Percentiles rank a stretch among this genome's conserved stretches.
phyloP scores from a whole-genome alignment of 2,329 filamentous ascomycete species.

The Pezicula carpinea region DNA sequence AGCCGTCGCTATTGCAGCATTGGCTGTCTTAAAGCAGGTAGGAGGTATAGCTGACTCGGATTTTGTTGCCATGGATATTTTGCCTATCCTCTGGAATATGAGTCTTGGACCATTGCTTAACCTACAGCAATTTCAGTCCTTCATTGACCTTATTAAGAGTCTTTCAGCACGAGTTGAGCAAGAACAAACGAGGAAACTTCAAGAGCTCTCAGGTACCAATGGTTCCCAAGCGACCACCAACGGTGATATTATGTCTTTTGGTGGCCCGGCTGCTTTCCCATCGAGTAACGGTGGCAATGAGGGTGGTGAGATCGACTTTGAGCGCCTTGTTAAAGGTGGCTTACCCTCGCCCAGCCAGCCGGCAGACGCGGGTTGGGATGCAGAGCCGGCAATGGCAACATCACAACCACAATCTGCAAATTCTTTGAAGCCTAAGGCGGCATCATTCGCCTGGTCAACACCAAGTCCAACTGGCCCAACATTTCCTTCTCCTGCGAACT shows the following conservation, averaged over 20 bases:
- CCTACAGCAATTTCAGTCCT: conserved; percentile 79
- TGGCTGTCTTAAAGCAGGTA: conserved; percentile 80
- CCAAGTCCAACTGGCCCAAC: conserved; percentile 39
- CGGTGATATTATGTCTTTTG: conserved; percentile 68
- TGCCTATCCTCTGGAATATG: conserved; percentile 90
- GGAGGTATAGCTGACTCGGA: conserved; percentile 79
- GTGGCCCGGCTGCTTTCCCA: conserved; percentile 54
- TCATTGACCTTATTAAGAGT: conserved; percentile 83
- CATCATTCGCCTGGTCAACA: conserved; percentile 62
- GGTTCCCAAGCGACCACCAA: conserved; percentile 44
- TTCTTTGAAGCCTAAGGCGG: conserved; percentile 33
- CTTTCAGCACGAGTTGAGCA: conserved; percentile 78
- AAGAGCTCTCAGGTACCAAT: conserved; percentile 67
- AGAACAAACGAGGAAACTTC: conserved; percentile 83
- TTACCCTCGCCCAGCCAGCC: conserved; percentile 30
- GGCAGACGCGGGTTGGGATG: conserved; percentile 49
- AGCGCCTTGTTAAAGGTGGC: conserved; percentile 76
- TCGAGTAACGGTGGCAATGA: conserved; percentile 46
- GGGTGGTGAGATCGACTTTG: conserved; percentile 78
- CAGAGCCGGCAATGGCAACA: conserved; percentile 29
- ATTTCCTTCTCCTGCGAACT: conserved; percentile 12
- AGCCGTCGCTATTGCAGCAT: conserved; percentile 90
- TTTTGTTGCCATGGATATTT: conserved; percentile 84
- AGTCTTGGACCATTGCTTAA: conserved; percentile 85
- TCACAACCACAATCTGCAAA: conserved; percentile 31